Evolutionary conservation across 1,284 basidiomycete genomes (phyloP).

Genomic region (Coniophora puteana): DNA sequence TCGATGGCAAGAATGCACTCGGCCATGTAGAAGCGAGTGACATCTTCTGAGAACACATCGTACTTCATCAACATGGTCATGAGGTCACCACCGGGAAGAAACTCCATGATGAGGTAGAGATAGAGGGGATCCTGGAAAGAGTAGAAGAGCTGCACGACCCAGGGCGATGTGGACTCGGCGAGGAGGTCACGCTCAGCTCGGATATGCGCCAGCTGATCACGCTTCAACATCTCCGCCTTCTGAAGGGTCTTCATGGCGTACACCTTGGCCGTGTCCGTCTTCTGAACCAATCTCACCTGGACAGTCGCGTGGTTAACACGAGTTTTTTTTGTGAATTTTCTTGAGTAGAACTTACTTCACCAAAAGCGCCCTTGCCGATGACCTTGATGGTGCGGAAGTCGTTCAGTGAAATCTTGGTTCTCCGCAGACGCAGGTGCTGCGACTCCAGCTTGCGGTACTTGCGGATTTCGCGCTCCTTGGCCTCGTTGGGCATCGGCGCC

Average conservation of each 20-base stretch:
- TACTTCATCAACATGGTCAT: conserved; percentile 99
- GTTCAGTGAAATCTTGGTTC: conserved; percentile 89
- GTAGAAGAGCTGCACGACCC: conserved; percentile 98
- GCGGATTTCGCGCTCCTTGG: conserved; percentile 88
- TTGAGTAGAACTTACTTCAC: conserved; percentile 64
- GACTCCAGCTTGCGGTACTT: conserved; percentile 92
- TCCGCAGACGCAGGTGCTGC: conserved; percentile 84
- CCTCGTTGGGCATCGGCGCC: conserved; percentile 70
- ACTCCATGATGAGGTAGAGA: conserved; percentile 98
- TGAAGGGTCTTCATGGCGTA: conserved; percentile 99
- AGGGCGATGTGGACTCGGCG: conserved; percentile 95
- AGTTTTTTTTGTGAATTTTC: too few species aligned
- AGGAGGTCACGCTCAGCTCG: conserved; percentile 98
- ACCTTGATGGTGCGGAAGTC: conserved; percentile 98
- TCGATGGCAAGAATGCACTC: conserved; percentile 98
- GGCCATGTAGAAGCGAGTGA: conserved; percentile 98
- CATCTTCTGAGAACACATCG: conserved; percentile 98
- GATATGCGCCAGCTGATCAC: conserved; percentile 97
- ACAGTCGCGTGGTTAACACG: too few species aligned
- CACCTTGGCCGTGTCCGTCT: conserved; percentile 95
- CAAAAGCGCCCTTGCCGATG: conserved; percentile 98
- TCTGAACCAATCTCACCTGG: conserved; percentile 92
- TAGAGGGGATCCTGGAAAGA: conserved; percentile 98
- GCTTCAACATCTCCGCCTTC: conserved; percentile 99
- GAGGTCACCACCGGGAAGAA: conserved; percentile 94